phyloP scores from a whole-genome alignment of 305 asterid species.

The Solanum hybrid region DNA sequence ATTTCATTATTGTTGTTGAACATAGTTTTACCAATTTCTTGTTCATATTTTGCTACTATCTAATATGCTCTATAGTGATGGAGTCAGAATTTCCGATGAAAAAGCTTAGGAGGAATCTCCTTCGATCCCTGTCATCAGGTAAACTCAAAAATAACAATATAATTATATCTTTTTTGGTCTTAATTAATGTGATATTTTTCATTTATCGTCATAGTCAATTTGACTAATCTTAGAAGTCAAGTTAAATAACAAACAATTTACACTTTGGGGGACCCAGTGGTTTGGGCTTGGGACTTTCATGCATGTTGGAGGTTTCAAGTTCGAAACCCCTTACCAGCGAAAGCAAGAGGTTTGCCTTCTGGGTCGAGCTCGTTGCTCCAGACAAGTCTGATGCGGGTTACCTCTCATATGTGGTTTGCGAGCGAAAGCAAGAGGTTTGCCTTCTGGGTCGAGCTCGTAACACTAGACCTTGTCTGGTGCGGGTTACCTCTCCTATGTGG shows the following conservation, averaged over 20 bases:
- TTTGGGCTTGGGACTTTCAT: background rate
- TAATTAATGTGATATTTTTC: too few species aligned
- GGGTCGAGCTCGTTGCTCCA: background rate
- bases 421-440: background rate
- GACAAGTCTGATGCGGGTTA: rapidly evolving
- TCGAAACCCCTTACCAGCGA: background rate
- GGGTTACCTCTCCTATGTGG: background rate
- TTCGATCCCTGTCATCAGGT: background rate
- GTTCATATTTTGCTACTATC: background rate
- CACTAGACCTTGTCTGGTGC: too few species aligned
- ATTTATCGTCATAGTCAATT: too few species aligned
- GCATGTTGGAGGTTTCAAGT: background rate
- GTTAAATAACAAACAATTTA: too few species aligned
- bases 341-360: too few species aligned
- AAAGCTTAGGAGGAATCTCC: background rate
- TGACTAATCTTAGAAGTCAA: too few species aligned
- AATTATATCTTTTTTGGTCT: too few species aligned
- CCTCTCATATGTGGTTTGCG: background rate
- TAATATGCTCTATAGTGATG: background rate
- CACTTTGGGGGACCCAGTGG: background rate
- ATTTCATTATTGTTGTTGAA: background rate
- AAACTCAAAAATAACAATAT: background rate
- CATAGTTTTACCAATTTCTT: background rate
- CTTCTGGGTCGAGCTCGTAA: background rate
- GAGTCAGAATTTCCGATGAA: background rate